Evolutionary conservation across 495 filamentous ascomycete genomes (phyloP), one percentile per base, ranked within the genome.

Genomic region (Wilcoxina mikolae): DNA sequence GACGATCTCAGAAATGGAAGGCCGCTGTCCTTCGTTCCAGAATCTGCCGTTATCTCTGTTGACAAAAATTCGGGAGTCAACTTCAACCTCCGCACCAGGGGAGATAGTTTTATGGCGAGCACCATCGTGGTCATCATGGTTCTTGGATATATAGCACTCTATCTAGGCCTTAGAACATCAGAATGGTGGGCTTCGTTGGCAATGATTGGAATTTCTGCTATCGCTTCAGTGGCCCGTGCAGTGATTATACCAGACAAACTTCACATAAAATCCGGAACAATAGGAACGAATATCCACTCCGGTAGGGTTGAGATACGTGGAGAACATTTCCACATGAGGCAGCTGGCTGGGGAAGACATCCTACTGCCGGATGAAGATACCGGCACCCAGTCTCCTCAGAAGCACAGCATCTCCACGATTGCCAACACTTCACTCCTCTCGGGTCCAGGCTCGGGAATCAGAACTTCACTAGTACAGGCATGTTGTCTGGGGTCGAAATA

Each of bases 111-210:
- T 12, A 10, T 46, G n/a, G 11, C 43, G 22, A 9, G 17, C 3
- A 45, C 18, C 9, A 43, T 31, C 0, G 51, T 58, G 2, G 50
- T 1, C 10, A 4, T 51, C 0, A 60, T 60, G 58, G 51, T 55
- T 0, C 4, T 55, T 27, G 58, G 49, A 17, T 58, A 58, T 24
- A 25, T 48, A 3, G 51, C 28, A 10, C 45, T 60, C 2, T 60
- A 58, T 33, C n/a, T 60, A 1, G 51, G 56, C 10, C 23, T 60
- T 1, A 57, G 58, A 3, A 26, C 51, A 24, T 58, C 58, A 0
- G 10, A 28, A 1, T 58, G 56, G 59, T 59, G 59, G 56, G 47
- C 38, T n/a, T 20, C 50, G 12, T 3, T 42, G 17, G 50, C 50
- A 24, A 38, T 53, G 9, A 26, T 53, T 10, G 18, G 18, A 15